These are phyloP conservation scores for Komagataella mondaviorum DNA, from an alignment of 805 yeast genomes.

Conservation along the genomic window DNA sequence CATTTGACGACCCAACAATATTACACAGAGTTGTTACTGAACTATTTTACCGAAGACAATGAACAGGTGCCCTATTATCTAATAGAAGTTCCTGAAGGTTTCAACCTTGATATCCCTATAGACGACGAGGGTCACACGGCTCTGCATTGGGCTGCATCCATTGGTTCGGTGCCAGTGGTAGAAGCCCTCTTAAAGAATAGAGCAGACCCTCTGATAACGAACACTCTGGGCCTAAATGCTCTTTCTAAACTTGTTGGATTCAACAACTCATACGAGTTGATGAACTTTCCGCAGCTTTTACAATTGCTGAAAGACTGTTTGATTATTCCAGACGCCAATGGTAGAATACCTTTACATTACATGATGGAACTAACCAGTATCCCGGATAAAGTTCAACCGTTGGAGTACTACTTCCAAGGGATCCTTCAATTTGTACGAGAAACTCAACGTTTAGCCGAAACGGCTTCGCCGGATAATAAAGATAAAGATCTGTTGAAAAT, in stretches of 20 bases:
- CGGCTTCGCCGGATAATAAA: conserved; percentile 6
- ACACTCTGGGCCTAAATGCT: conserved; percentile 52
- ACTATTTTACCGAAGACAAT: conserved; percentile 38
- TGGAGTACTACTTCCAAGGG: conserved; percentile 37
- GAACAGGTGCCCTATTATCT: conserved; percentile 23
- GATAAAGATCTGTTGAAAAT: conserved; percentile 35
- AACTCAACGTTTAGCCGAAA: conserved; percentile 18
- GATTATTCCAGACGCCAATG: conserved; percentile 58
- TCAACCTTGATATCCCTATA: conserved; percentile 52
- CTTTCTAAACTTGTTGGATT: conserved; percentile 57
- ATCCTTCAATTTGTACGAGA: conserved; percentile 14
- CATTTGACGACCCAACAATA: conserved; percentile 1
- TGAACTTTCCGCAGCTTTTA: conserved; percentile 43
- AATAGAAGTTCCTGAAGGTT: conserved; percentile 44
- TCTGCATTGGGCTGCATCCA: conserved; percentile 76
- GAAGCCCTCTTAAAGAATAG: conserved; percentile 42
- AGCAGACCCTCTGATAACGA: conserved; percentile 43
- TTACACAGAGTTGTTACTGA: conserved; percentile 27
- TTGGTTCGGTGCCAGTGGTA: conserved; percentile 53
- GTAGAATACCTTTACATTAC: conserved; percentile 65
- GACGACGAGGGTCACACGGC: conserved; percentile 77
- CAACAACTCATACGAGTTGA: conserved; percentile 57
- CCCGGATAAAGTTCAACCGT: conserved; percentile 31
- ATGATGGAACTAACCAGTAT: conserved; percentile 33
- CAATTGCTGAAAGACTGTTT: conserved; percentile 52